Evolutionary conservation across 352 stramenopile genomes (phyloP).

Genomic region (Phytophthora tentaculata): DNA sequence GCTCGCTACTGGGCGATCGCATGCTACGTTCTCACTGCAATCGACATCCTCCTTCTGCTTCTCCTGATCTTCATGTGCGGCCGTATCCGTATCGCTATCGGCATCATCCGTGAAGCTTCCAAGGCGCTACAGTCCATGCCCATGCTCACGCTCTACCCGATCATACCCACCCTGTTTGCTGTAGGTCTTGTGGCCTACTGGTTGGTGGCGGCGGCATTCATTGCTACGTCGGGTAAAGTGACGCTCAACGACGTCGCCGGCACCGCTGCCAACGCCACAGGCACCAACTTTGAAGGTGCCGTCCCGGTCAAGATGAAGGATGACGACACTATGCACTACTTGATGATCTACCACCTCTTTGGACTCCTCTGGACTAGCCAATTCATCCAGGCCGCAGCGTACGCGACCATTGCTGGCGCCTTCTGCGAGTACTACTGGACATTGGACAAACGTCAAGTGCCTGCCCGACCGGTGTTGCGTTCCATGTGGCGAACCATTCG

Average conservation of each 20-base stretch:
- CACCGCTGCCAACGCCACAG: conserved; percentile 33
- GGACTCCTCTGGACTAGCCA: conserved; percentile 86
- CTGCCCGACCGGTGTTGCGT: conserved; percentile 51
- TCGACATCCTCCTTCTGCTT: conserved; percentile 67
- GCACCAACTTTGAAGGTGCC: conserved; percentile 23
- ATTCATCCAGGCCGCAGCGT: conserved; percentile 82
- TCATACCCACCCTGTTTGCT: conserved; percentile 73
- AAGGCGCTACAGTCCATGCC: conserved; percentile 83
- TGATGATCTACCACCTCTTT: conserved; percentile 88
- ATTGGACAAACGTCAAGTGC: conserved; percentile 68
- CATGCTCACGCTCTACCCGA: conserved; percentile 76
- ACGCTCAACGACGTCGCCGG: conserved; percentile 52
- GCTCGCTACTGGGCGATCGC: conserved; percentile 76
- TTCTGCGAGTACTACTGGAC: conserved; percentile 92
- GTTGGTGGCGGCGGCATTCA: conserved; percentile 78
- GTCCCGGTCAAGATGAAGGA: conserved; percentile 50
- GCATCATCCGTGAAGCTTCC: conserved; percentile 86
- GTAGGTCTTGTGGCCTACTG: conserved; percentile 78
- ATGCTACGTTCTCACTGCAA: conserved; percentile 75
- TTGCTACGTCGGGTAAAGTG: conserved; percentile 71
- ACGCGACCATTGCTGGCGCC: conserved; percentile 77
- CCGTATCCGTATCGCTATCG: conserved; percentile 86
- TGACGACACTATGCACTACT: conserved; percentile 75
- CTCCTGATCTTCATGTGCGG: conserved; percentile 84
- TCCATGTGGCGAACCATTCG: conserved; percentile 72